Percentiles rank a stretch among this genome's conserved stretches.
phyloP scores from a whole-genome alignment of 2,329 filamentous ascomycete genomes.

The Fonsecaea multimorphosa region DNA sequence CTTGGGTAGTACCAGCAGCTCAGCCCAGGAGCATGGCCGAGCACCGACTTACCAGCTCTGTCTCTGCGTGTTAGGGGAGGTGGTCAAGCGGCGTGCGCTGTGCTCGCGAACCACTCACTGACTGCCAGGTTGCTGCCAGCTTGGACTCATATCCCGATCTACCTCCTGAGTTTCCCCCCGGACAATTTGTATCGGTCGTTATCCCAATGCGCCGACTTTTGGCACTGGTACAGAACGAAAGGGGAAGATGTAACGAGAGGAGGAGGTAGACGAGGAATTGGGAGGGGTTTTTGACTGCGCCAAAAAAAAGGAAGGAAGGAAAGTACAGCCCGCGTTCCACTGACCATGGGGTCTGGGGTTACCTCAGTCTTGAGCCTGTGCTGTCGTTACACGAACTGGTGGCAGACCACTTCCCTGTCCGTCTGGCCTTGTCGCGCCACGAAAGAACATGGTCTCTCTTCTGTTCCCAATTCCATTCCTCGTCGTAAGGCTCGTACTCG shows the following conservation, averaged over 20 bases:
- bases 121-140: neutral
- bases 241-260: too few relatives aligned
- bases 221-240: too few relatives aligned
- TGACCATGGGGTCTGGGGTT: neutral
- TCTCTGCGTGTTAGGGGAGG: neutral
- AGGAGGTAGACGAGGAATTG: too few relatives aligned
- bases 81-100: neutral
- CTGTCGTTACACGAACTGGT: neutral
- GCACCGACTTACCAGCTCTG: too few relatives aligned
- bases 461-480: neutral
- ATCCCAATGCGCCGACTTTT: too few relatives aligned
- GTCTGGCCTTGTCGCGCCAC: slow-evolving; percentile 6
- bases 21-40: too few relatives aligned
- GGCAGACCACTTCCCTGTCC: slow-evolving; percentile 1
- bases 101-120: neutral
- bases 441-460: slow-evolving; percentile 9
- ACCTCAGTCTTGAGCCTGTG: neutral
- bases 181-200: neutral
- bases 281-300: too few relatives aligned
- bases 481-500: neutral
- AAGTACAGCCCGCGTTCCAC: neutral
- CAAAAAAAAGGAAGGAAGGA: neutral
- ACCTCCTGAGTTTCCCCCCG: neutral
- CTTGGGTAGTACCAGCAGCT: too few relatives aligned
- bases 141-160: neutral